A percentile compares a stretch with the other conserved stretches of the same genome.
These are phyloP conservation scores for Claviceps sp. DNA, from an alignment of 2,329 filamentous ascomycete species.

Conservation along the genomic window DNA sequence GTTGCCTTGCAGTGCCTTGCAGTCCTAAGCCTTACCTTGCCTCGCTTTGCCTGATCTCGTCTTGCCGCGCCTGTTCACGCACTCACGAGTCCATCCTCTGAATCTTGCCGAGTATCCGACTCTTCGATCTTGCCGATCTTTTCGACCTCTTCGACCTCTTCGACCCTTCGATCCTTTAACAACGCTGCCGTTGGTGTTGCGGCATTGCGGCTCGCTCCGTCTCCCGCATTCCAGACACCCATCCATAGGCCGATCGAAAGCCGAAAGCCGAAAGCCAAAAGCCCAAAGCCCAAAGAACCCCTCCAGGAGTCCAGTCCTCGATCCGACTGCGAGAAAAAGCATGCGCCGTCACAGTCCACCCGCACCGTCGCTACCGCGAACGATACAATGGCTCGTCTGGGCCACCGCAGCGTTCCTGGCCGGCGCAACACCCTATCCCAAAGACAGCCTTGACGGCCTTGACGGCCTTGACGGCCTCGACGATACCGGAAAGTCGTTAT, in stretches of 20 bases:
- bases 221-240: slow-evolving; percentile 6
- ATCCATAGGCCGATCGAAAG: neutral
- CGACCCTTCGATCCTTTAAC: neutral
- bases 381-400: slow-evolving; percentile 19
- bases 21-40: too few species aligned
- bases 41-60: too few species aligned
- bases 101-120: too few species aligned
- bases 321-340: neutral
- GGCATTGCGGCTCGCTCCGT: neutral
- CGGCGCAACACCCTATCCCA: slow-evolving; percentile 34
- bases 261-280: too few species aligned
- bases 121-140: too few species aligned
- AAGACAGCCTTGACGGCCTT: slow-evolving; percentile 32
- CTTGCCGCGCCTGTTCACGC: too few species aligned
- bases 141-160: too few species aligned
- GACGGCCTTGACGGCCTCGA: slow-evolving; percentile 35
- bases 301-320: too few species aligned
- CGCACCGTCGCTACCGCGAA: slow-evolving; percentile 4
- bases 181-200: neutral
- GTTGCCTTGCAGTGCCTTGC: neutral
- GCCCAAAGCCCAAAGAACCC: too few species aligned
- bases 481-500: slow-evolving; percentile 23
- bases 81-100: too few species aligned
- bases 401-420: slow-evolving; percentile 18
- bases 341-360: slow-evolving; percentile 1